Evolutionary conservation across 2,329 filamentous ascomycete genomes (phyloP), one percentile per base, ranked within the genome.

Genomic region (Aspergillus sp.): DNA sequence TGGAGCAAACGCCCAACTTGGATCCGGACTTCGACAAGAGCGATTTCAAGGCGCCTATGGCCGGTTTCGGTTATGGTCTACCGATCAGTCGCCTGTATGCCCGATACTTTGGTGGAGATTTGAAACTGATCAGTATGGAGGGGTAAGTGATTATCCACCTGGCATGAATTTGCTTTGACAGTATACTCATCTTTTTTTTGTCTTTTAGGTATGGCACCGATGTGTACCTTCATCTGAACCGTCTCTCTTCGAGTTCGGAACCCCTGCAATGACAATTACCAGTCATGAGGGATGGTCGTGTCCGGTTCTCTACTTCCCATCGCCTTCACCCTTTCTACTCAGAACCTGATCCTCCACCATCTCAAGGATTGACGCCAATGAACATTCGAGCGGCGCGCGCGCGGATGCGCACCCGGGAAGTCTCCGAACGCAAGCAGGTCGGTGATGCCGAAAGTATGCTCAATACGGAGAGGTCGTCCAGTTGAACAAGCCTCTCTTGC

Each of bases 1-100:
- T 99, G 65, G 95, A 98, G 76, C 88, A 93, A 68, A 98, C 95
- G 22, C 95, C 95, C 14, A 96, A 88, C 72, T 81, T 99, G 63
- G 95, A 99, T 73, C 95, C 95, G 0, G 94, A 98, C 75, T 99
- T 98, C 76, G 94, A 99, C 78, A 96, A 98, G 81, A 96, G 89
- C 78, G 95, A 99, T 76, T 99, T 99, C 83, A 98, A 99, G 78
- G 95, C 95, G 12, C 95, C 95, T 1, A 98, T 99, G 95, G 95
- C 95, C 63, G 95, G 95, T 2, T 99, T 98, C 72, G 95, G 95
- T n/a, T 99, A 99, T 71, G 95, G 95, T 16, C 75, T 99, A 65
- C 95, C 95, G 0, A 98, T 99, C 63, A 96, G 91, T 67, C 84
- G 95, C 65, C 82, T 99, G 55, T 99, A 99, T 71, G 95, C 95